Base-by-base conservation (phyloP, 1,284 basidiomycete species). In the Puccinia horiana region DNA sequence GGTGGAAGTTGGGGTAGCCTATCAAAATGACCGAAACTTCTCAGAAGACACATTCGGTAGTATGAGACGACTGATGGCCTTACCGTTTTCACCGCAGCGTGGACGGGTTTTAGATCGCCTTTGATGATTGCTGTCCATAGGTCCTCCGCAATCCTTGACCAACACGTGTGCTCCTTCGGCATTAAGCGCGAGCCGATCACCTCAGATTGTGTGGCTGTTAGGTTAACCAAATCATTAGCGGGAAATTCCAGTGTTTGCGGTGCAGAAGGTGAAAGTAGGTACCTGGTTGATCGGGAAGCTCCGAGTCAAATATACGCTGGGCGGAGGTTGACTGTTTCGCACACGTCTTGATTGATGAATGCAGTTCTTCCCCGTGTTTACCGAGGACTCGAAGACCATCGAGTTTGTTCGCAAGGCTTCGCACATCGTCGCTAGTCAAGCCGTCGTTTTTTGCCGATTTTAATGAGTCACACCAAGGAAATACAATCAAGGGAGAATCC, bases 401-500 rank as follows among this genome's bases (percentile, higher is more conserved):
- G 23, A 78, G 40, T 40, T 70, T 69, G 23, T 70, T 23, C 26
- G 76, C 76, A n/a, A 78, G 49, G 23, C 76, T 49, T 40, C 52
- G 47, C 54, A 23, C 14, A 35, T 14, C 26, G 37, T 42, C 52
- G 20, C 35, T 35, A 26, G 54, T 18, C 20, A 18, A 35, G 11
- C 37, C 73, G 37, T 29, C 65, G 18, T 20, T 0, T 67, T 69
- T 6, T 9, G 65, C n/a, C 23, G 65, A 40, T 23, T 56, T n/a
- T 20, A 78, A 49, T 37, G 76, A 69, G 29, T 78, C 78, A 35
- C 65, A 80, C 79, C 79, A 74, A 23, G 70, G 54, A 40, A 81
- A 74, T 35, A 75, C 72, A n/a, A 81, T 74, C 58, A 81, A 67
- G n/a, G 79, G 79, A 63, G 40, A 74, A 23, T 81, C 79, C 79